These are phyloP conservation scores for Tilletiaria anomala DNA, from an alignment of 1,284 basidiomycete species.

Conservation along the genomic window DNA sequence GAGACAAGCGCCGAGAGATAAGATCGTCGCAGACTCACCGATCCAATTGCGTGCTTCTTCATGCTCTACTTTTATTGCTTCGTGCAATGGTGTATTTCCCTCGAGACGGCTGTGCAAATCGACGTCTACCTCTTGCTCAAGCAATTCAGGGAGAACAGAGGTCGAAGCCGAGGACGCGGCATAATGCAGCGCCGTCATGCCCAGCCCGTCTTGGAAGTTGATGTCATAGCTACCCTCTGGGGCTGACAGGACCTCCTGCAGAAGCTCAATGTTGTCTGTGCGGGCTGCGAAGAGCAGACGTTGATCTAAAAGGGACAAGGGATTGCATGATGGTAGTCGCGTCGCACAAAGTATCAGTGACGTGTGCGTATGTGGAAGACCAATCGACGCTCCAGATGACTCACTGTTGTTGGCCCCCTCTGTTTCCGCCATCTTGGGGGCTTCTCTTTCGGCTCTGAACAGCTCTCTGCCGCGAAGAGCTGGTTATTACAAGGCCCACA, in stretches of 20 bases:
- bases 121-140: slow-evolving; percentile 54
- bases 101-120: slow-evolving; percentile 62
- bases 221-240: slow-evolving; percentile 17
- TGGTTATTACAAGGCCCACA: too few relatives aligned
- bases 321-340: too few relatives aligned
- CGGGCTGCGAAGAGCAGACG: slow-evolving; percentile 23
- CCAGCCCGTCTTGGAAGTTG: slow-evolving; percentile 27
- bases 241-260: slow-evolving; percentile 18
- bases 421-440: too few relatives aligned
- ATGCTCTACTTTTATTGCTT: slow-evolving; percentile 55
- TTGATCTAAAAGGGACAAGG: slow-evolving; percentile 11
- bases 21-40: slow-evolving; percentile 28
- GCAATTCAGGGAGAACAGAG: slow-evolving; percentile 23
- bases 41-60: slow-evolving; percentile 48
- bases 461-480: too few relatives aligned
- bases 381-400: too few relatives aligned
- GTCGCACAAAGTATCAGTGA: too few relatives aligned
- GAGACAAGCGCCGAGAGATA: not conserved
- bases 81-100: slow-evolving; percentile 65
- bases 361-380: too few relatives aligned
- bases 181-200: slow-evolving; percentile 35
- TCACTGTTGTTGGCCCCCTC: too few relatives aligned
- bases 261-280: slow-evolving; percentile 25
- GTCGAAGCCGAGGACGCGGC: slow-evolving; percentile 19
- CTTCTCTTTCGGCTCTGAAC: too few relatives aligned